Base-by-base conservation (phyloP, 805 yeast genomes). In the Metschnikowia dekortorum region DNA sequence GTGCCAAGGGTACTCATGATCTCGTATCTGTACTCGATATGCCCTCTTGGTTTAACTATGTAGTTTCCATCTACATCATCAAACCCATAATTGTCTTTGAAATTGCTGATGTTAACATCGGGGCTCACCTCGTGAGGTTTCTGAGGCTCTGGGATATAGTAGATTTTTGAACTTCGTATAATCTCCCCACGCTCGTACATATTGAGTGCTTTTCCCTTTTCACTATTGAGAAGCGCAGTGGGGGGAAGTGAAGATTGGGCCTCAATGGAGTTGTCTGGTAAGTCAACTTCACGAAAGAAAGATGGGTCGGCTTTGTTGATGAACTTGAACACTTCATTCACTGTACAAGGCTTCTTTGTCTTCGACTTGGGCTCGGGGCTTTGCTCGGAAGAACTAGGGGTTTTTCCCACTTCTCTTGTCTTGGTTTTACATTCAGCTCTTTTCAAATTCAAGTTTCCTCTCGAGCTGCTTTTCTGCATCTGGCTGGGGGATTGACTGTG, bases 21-120 rank as follows among this genome's bases (percentile, higher is more conserved):
- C 56, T 86, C 83, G 61, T 84, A 89, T 30, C 95, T 68, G 63
- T 83, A 89, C 48, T 84, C 84, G 39, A 89, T 78, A 55, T 89
- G 96, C 61, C 88, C 96, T 9, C 84, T 81, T 1, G 64, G 61
- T 0, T 71, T 59, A 1, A 80, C 71, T 6, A 70, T 68, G 59
- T 86, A 84, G 60, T 87, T 86, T 3, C 88, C 86, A 10, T 78
- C 68, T 9, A 65, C 63, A 61, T 88, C 94, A 61, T 87, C 95
- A 64, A 84, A 87, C 0, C 90, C 91, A 68, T 80, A 82, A 64
- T 84, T 84, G 43, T 66, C 63, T 22, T 61, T 67, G 48, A 63
- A 69, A 54, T 73, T 73, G 37, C 69, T 66, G 16, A 73, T 64
- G 50, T 75, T 71, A 5, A 73, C 66, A 49, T 51, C 39, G 36